Base-by-base conservation (phyloP, 305 asterid species). In the Coffea humblotiana region DNA sequence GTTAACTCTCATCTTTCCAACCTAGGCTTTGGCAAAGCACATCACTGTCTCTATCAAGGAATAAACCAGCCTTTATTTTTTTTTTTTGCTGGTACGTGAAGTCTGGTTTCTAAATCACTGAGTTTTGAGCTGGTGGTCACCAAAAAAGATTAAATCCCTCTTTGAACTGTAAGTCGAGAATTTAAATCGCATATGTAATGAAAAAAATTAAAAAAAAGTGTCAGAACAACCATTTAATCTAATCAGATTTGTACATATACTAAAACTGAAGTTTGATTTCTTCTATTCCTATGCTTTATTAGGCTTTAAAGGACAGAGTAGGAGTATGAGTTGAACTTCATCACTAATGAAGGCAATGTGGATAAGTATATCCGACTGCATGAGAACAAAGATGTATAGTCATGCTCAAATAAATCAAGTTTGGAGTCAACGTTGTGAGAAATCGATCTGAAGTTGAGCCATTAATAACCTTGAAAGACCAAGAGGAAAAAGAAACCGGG, bases 11-110 rank as follows among this genome's bases (percentile, higher is more conserved):
- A 8, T 40, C 43, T 65, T 65, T 29, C 43, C 70, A 27, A 65
- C 43, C 32, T 29, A 5, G 70, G 13, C 43, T 14, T 65, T 14
- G 70, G 21, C 43, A 14, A 37, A 10, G 81, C 79, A 72, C 77
- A 66, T 68, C 73, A 82, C 71, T 43, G 72, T 47, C 8, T 23
- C 45, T 43, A 37, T 74, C 81, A 75, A 45, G 69, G 45, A 72
- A 79, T 56, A 11, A 78, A 40, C 10, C 45, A 32, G 80, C 80
- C 5, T 27, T 65, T 25, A 0, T 8, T 12, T 11, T 3, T 15
- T 2, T 0, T 12, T 4, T 15, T 4, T 12, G 19, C 15, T 8
- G 8, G 40, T 64, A 12, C 69, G 7, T n/a, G 32, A n/a, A 63
- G 37, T 63, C 13, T 60, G 29, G 29, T 60, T 60, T 32, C 2